These are phyloP conservation scores for Mortierella antarctica DNA, from an alignment of 192 early-diverging fungal species.

Conservation along the genomic window DNA sequence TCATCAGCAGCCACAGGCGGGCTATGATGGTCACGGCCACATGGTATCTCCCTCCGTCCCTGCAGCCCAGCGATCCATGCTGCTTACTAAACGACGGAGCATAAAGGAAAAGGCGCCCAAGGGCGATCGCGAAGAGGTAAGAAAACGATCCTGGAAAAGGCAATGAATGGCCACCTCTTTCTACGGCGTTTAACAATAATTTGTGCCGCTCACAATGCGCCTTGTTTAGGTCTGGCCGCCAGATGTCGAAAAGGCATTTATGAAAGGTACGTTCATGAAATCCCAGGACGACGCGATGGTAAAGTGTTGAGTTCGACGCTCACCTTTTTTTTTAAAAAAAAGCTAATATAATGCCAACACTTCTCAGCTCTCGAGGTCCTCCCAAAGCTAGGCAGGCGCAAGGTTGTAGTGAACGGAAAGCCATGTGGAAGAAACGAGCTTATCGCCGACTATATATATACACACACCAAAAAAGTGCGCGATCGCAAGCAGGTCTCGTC, in stretches of 20 bases:
- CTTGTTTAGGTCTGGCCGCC: constrained; percentile 67
- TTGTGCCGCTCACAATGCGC: neutral
- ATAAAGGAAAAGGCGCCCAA: constrained; percentile 18
- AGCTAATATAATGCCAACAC: neutral
- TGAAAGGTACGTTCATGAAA: constrained; percentile 58
- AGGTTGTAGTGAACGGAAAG: constrained; percentile 64
- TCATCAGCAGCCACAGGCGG: neutral
- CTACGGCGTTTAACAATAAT: neutral
- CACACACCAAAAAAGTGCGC: constrained; percentile 70
- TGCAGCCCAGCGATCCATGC: neutral
- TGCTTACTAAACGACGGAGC: constrained; percentile 9
- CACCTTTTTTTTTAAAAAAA: neutral
- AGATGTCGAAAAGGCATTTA: constrained; percentile 68
- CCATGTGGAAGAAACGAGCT: constrained; percentile 77
- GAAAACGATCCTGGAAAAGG: neutral
- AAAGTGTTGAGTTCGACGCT: neutral
- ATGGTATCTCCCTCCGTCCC: neutral
- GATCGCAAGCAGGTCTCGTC: constrained; percentile 85
- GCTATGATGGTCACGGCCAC: neutral
- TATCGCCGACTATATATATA: constrained; percentile 79
- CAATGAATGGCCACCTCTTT: neutral
- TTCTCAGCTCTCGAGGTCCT: constrained; percentile 59
- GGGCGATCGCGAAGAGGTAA: constrained; percentile 48
- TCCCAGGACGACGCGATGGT: neutral
- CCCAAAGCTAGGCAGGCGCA: constrained; percentile 64